A percentile compares a stretch with the other conserved stretches of the same genome.
Evolutionary conservation across 805 yeast genomes (phyloP).

Genomic region (Groenewaldozyma salmanticensis): DNA sequence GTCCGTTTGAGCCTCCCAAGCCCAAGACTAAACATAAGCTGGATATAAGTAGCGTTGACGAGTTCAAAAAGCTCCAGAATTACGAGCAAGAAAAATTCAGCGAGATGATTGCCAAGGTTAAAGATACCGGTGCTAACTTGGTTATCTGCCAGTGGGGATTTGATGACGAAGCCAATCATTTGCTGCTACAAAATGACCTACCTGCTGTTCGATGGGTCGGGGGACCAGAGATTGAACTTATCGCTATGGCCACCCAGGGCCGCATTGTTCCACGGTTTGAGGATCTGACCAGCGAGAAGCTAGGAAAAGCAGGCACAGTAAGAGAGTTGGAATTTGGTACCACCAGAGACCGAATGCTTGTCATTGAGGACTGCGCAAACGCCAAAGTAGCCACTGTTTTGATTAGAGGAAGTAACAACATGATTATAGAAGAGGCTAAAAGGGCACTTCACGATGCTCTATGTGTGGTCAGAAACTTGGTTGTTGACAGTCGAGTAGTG

Average conservation of each 20-base stretch:
- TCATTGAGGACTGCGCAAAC: constrained; percentile 81
- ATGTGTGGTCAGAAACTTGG: constrained; percentile 93
- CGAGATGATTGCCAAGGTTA: constrained; percentile 82
- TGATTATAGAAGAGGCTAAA: constrained; percentile 95
- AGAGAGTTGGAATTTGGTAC: constrained; percentile 92
- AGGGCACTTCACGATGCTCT: constrained; percentile 95
- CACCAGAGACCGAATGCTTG: constrained; percentile 91
- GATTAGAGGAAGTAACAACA: constrained; percentile 90
- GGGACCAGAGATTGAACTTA: constrained; percentile 88
- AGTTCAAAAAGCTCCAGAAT: constrained; percentile 78
- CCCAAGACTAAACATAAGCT: constrained; percentile 98
- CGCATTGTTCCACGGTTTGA: constrained; percentile 96
- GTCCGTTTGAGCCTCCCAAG: constrained; percentile 99
- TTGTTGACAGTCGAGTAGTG: constrained; percentile 87
- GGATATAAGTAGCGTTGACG: constrained; percentile 89
- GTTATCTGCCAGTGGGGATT: constrained; percentile 99
- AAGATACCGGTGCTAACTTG: constrained; percentile 85
- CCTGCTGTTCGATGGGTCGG: constrained; percentile 99
- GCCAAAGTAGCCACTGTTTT: constrained; percentile 86
- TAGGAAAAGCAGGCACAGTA: constrained; percentile 81
- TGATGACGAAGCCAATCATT: constrained; percentile 96
- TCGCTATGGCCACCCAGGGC: constrained; percentile 96
- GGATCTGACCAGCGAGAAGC: constrained; percentile 69
- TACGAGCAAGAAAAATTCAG: constrained; percentile 87
- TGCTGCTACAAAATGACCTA: constrained; percentile 73